phyloP scores from a whole-genome alignment of 1,284 basidiomycete species.

The Filobasidium uniguttulatum region DNA sequence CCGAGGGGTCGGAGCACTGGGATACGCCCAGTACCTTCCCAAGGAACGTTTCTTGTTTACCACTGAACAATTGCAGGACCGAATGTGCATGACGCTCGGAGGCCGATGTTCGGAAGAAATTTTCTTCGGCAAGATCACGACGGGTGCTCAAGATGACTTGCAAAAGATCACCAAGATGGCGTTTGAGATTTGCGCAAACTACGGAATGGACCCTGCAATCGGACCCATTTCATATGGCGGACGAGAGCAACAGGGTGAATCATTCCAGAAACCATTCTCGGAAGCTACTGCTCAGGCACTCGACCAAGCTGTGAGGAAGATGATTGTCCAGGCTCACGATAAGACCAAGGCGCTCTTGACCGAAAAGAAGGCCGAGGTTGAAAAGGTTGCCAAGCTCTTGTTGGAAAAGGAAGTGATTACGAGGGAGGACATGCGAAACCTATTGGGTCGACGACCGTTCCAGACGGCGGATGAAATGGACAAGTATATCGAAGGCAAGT shows the following conservation, averaged over 20 bases:
- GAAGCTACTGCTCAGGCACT: constrained; percentile 93
- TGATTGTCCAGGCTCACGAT: constrained; percentile 78
- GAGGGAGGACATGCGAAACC: constrained; percentile 41
- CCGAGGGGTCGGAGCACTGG: constrained; percentile 85
- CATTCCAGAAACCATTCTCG: constrained; percentile 93
- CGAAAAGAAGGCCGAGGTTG: constrained; percentile 72
- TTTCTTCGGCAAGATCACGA: constrained; percentile 93
- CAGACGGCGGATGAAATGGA: constrained; percentile 77
- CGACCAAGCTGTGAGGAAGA: constrained; percentile 76
- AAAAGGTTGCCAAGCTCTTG: constrained; percentile 82
- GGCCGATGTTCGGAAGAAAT: constrained; percentile 97
- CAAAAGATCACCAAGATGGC: constrained; percentile 98
- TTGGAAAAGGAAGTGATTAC: constrained; percentile 92
- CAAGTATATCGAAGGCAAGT: constrained; percentile 60
- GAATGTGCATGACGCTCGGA: constrained; percentile 99
- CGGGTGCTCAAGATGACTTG: constrained; percentile 92
- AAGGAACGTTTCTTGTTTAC: constrained; percentile 92
- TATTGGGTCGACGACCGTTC: constrained; percentile 77
- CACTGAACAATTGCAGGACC: constrained; percentile 84
- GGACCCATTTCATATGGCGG: constrained; percentile 90
- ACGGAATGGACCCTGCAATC: constrained; percentile 90
- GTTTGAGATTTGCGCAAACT: constrained; percentile 80
- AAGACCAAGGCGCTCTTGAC: constrained; percentile 72
- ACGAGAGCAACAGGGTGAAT: constrained; percentile 64
- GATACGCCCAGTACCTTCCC: constrained; percentile 86